These are phyloP conservation scores for Elsinoe batatas DNA, from an alignment of 2,329 filamentous ascomycete genomes.

Conservation along the genomic window DNA sequence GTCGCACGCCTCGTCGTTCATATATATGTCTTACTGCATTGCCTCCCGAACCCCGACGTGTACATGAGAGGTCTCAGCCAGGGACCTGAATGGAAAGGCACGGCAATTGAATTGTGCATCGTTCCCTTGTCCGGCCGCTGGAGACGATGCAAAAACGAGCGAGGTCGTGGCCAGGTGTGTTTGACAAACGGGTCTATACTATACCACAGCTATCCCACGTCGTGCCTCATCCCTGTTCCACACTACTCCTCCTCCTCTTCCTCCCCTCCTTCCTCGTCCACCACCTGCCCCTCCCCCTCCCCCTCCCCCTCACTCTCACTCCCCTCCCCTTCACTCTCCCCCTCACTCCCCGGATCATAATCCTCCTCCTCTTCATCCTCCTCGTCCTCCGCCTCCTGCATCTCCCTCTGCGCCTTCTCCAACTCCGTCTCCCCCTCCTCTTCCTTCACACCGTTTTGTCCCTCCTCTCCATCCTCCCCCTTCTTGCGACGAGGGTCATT, in stretches of 20 bases:
- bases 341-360: constrained; percentile 33
- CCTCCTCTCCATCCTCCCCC: constrained; percentile 23
- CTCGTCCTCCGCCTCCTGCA: constrained; percentile 24
- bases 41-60: too few species aligned
- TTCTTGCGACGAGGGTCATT: constrained; percentile 28
- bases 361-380: constrained; percentile 33
- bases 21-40: too few species aligned
- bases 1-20: too few species aligned
- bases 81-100: too few species aligned
- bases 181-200: neutral
- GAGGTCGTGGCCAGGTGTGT: too few species aligned
- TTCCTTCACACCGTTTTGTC: constrained; percentile 23
- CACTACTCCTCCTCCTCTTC: constrained; percentile 23
- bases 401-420: constrained; percentile 22
- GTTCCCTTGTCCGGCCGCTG: too few species aligned
- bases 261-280: constrained; percentile 16
- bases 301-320: constrained; percentile 26
- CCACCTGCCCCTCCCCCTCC: constrained; percentile 18
- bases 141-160: too few species aligned
- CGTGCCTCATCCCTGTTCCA: constrained; percentile 19
- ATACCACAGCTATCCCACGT: neutral
- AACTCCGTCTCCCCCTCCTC: constrained; percentile 27
- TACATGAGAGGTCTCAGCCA: too few species aligned
- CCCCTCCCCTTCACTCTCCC: constrained; percentile 32
- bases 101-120: too few species aligned